A percentile compares a stretch with the other conserved stretches of the same genome.
These are phyloP conservation scores for Blastomyces percursus DNA, from an alignment of 2,329 filamentous ascomycete species.

Conservation along the genomic window DNA sequence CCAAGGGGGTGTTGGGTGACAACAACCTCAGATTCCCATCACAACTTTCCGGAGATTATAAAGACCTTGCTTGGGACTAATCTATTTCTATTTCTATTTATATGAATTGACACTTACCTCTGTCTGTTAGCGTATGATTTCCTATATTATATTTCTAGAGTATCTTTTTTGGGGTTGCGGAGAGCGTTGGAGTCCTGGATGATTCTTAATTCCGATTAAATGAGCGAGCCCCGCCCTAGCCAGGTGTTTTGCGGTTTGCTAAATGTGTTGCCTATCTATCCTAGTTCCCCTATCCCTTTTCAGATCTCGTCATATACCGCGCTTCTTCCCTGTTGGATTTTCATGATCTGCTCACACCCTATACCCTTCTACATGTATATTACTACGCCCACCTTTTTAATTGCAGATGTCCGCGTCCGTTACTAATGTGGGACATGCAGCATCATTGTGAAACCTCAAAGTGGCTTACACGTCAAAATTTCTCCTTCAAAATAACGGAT, in stretches of 20 bases:
- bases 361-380: constrained; percentile 5
- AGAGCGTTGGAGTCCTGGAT: neutral
- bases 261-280: neutral
- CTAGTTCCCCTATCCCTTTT: neutral
- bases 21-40: neutral
- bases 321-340: neutral
- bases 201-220: neutral
- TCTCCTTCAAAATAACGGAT: no score
- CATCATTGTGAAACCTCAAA: neutral
- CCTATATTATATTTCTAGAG: neutral
- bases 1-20: neutral
- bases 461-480: neutral
- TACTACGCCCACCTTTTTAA: neutral
- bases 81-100: neutral
- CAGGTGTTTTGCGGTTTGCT: neutral
- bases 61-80: neutral
- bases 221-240: neutral
- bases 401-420: neutral
- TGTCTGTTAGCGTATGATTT: neutral
- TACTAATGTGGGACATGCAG: neutral
- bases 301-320: neutral
- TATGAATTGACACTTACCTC: neutral
- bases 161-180: neutral
- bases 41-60: neutral
- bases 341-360: neutral